A percentile compares a stretch with the other conserved stretches of the same genome.
phyloP scores from a whole-genome alignment of 805 yeast species.

The Ogataea naganishii region DNA sequence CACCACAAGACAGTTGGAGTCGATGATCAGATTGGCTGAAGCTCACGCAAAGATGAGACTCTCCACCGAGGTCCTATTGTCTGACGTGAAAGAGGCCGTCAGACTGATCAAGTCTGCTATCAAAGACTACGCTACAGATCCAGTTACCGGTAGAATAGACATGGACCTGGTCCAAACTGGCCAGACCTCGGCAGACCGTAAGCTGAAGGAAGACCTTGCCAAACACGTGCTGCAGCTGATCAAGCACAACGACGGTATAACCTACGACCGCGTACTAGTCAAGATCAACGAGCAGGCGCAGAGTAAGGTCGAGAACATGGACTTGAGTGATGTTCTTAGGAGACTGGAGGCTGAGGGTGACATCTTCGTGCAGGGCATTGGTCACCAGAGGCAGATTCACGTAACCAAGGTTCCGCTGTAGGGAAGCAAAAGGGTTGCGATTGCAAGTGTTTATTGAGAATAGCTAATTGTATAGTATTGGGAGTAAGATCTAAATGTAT shows the following conservation, averaged over 20 bases:
- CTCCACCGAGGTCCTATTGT: slow-evolving; percentile 56
- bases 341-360: slow-evolving; percentile 66
- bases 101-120: slow-evolving; percentile 88
- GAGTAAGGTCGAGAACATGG: slow-evolving; percentile 59
- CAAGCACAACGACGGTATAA: slow-evolving; percentile 39
- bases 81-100: slow-evolving; percentile 89
- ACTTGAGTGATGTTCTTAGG: slow-evolving; percentile 58
- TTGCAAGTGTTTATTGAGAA: too few relatives aligned
- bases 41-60: slow-evolving; percentile 97
- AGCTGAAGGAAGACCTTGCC: slow-evolving; percentile 62
- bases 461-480: too few relatives aligned
- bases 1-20: slow-evolving; percentile 93
- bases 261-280: slow-evolving; percentile 50
- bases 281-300: slow-evolving; percentile 60
- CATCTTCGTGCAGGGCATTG: slow-evolving; percentile 62
- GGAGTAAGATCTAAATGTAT: too few relatives aligned
- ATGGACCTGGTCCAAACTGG: slow-evolving; percentile 98
- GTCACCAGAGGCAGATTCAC: slow-evolving; percentile 54
- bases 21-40: slow-evolving; percentile 89
- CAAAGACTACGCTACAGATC: slow-evolving; percentile 97
- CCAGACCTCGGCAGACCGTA: slow-evolving; percentile 79
- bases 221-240: slow-evolving; percentile 50
- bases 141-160: slow-evolving; percentile 91
- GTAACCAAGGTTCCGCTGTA: slow-evolving; percentile 8
- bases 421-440: too few relatives aligned